Evolutionary conservation across 208 protist genomes (phyloP), one percentile per base, ranked within the genome.

Genomic region (Acanthamoeba lenticulata): DNA sequence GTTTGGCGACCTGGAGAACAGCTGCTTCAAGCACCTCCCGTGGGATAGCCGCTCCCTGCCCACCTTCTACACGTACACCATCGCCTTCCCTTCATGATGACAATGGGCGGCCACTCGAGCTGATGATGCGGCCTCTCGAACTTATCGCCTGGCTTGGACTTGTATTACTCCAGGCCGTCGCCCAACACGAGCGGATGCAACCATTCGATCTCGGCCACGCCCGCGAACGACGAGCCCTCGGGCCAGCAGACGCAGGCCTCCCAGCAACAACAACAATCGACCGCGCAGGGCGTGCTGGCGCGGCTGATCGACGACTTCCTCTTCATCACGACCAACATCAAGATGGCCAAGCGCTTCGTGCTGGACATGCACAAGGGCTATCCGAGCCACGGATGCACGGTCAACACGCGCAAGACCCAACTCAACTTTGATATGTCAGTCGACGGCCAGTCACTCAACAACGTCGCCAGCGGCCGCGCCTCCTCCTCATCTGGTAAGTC

Each of bases 271-370:
- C 34, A 44, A 0, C 65, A 2, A n/a, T n/a, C n/a, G n/a, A n/a
- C n/a, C 40, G 19, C 67, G 19, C 42, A 94, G 90, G 90, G n/a
- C 13, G 62, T 94, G 47, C 38, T 94, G 60, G 72, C 83, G 36
- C 62, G 90, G 21, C 42, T 94, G 47, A 94, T 94, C 24, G 90
- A 94, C 44, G 90, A 94, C 40, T 94, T 94, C 55, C 72, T 94
- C 38, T 94, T 85, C 72, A 94, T 94, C 27, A 94, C 90, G 24
- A 83, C 67, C 4, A 85, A 44, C 40, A 42, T 17, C 24, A 34
- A 42, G 34, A 94, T 85, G 90, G 90, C 90, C 0, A 34, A 85
- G 32, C 69, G 57, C 55, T 92, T 94, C 36, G 90, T 94, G 42
- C 11, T 67, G 47, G 72, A 62, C 67, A 94, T 94, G 90, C 67